Conservation (phyloP, 805 yeast genomes). For the Saccharomyces paradoxus region DNA sequence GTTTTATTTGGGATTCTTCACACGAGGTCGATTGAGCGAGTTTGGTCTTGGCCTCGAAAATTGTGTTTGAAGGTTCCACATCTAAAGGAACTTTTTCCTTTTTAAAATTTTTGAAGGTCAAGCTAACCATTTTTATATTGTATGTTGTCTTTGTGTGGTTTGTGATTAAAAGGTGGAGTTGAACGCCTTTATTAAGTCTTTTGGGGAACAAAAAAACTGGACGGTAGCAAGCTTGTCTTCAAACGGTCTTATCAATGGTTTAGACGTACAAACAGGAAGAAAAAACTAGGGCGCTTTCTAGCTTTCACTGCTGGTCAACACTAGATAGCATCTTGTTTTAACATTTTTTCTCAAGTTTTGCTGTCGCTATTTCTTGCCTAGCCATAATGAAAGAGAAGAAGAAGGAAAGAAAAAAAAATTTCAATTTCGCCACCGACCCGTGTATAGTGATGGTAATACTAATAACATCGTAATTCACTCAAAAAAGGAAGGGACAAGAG, state of each 20-base stretch:
- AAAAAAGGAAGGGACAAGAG: neutral
- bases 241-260: neutral
- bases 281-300: neutral
- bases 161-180: neutral
- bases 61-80: constrained; percentile 60
- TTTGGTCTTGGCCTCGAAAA: constrained; percentile 60
- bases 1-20: constrained; percentile 67
- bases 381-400: neutral
- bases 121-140: constrained; percentile 14
- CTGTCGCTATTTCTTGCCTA: neutral
- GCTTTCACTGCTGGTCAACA: neutral
- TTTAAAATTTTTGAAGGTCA: constrained; percentile 76
- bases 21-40: constrained; percentile 62
- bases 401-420: neutral
- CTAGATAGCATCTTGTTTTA: neutral
- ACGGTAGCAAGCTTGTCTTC: neutral
- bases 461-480: neutral
- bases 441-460: neutral
- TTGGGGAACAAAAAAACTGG: neutral
- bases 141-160: neutral
- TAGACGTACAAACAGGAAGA: neutral
- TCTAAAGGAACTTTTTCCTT: constrained; percentile 81
- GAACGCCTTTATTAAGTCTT: neutral
- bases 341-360: neutral
- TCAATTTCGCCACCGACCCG: constrained; percentile 2